Conservation (phyloP, 2,329 filamentous ascomycete species). For the Apiospora phragmitis region DNA sequence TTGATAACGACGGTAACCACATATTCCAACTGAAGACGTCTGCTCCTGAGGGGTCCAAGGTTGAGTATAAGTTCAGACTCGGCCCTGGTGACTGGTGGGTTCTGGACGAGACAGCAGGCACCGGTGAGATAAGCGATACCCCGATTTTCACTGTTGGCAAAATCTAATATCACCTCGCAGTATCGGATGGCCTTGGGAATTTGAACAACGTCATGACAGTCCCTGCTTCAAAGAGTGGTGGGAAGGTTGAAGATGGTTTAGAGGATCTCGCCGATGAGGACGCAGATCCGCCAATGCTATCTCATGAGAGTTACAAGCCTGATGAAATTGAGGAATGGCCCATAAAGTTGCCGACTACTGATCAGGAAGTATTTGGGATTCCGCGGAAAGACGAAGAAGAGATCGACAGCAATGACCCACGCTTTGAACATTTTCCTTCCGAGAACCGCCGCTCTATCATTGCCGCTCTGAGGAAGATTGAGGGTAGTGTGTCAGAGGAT, state of each 20-base stretch:
- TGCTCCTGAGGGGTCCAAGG: constrained; percentile 55
- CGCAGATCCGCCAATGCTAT: constrained; percentile 17
- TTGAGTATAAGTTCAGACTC: constrained; percentile 76
- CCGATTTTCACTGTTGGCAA: neutral
- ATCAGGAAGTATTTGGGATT: neutral
- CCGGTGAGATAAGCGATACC: constrained; percentile 9
- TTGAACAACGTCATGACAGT: constrained; percentile 47
- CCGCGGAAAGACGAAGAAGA: neutral
- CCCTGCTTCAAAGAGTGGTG: constrained; percentile 12
- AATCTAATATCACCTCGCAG: constrained; percentile 23
- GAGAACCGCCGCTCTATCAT: constrained; percentile 30
- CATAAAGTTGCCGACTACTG: neutral
- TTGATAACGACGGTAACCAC: constrained; percentile 52
- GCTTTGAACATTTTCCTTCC: constrained; percentile 30
- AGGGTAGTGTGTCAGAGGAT: constrained; percentile 28
- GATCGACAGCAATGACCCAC: constrained; percentile 29
- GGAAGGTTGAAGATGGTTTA: constrained; percentile 13
- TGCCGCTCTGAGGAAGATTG: constrained; percentile 31
- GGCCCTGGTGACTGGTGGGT: constrained; percentile 70
- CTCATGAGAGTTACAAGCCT: constrained; percentile 24
- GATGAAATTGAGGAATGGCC: constrained; percentile 11
- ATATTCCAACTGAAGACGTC: constrained; percentile 59
- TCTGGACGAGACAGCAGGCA: constrained; percentile 60
- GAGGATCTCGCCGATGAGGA: constrained; percentile 19
- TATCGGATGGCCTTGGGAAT: constrained; percentile 46